Base-by-base conservation (phyloP, 108 stramenopile genomes). In the Fragilariopsis cylindrus region DNA sequence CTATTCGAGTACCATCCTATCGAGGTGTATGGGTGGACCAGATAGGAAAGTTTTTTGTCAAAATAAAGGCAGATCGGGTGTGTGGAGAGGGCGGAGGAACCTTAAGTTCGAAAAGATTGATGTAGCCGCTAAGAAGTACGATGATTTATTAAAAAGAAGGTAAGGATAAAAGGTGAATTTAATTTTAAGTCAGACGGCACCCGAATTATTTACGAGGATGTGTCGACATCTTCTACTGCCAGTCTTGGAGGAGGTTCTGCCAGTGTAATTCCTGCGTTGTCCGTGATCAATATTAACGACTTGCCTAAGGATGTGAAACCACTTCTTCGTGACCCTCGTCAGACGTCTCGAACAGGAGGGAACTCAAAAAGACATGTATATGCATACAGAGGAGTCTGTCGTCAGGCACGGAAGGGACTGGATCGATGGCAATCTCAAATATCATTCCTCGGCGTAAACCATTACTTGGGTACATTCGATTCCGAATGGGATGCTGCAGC, bases 401-500 rank as follows among this genome's bases (percentile, higher is more conserved):
- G 94, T 4, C 94, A 95, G 82, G 88, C 90, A 7, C 71, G 94
- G 43, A 95, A 95, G 73, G 94, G 94, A 4, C 94, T 92, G 70
- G 94, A 95, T 74, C 84, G 94, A 65, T 95, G 94, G 94, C 94
- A 95, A 76, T 85, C 84, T 40, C 94, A 95, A 75, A 95, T 95
- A 58, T 92, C 92, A 11, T 92, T 91, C 67, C 85, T 86, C 72
- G 94, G 94, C 15, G 76, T 75, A 15, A 95, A 95, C 81, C 92
- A 92, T 65, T 95, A 95, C 70, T 82, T 95, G 8, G 94, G 94
- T 60, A 95, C 94, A 2, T 95, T 92, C 71, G 94, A 95, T 80
- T 86, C 88, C 5, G 94, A 95, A 72, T 95, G 92, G 92, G 94
- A 95, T 74, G 94, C 94, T 30, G 94, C 94, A 30, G 94, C 94